These are phyloP conservation scores for Aspergillus oerlinghausenensis DNA, from an alignment of 2,329 filamentous ascomycete genomes.

Conservation along the genomic window DNA sequence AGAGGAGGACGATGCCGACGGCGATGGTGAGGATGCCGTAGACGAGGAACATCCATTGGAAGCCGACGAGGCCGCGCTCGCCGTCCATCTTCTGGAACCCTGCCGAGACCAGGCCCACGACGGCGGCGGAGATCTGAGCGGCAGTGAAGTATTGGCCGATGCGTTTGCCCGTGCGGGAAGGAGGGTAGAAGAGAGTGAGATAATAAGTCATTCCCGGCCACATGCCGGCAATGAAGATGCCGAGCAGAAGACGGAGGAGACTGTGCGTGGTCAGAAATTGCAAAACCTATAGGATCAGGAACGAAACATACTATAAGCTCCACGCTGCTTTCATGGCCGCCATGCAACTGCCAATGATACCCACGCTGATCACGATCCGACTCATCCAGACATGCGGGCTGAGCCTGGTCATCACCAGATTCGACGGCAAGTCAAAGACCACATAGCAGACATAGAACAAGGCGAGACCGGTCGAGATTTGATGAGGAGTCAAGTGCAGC, in stretches of 20 bases:
- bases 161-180: constrained; percentile 76
- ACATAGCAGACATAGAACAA: constrained; percentile 93
- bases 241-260: constrained; percentile 77
- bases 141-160: constrained; percentile 90
- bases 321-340: constrained; percentile 75
- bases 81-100: constrained; percentile 92
- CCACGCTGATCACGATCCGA: constrained; percentile 81
- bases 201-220: constrained; percentile 96
- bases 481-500: constrained; percentile 64
- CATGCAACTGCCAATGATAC: constrained; percentile 78
- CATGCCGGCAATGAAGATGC: constrained; percentile 85
- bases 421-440: constrained; percentile 82
- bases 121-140: constrained; percentile 80
- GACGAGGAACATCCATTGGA: constrained; percentile 71
- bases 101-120: constrained; percentile 83
- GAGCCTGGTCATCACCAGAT: constrained; percentile 79
- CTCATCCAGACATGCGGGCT: constrained; percentile 90
- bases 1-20: constrained; percentile 69
- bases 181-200: constrained; percentile 85
- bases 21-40: constrained; percentile 73
- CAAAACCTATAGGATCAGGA: not conserved
- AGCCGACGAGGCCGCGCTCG: constrained; percentile 65
- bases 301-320: constrained; percentile 65
- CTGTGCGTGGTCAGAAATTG: constrained; percentile 7
- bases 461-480: constrained; percentile 78